A percentile compares a stretch with the other conserved stretches of the same genome.
phyloP scores from a whole-genome alignment of 202 grass and related monocot species.

The Schoenoplectus triqueter region DNA sequence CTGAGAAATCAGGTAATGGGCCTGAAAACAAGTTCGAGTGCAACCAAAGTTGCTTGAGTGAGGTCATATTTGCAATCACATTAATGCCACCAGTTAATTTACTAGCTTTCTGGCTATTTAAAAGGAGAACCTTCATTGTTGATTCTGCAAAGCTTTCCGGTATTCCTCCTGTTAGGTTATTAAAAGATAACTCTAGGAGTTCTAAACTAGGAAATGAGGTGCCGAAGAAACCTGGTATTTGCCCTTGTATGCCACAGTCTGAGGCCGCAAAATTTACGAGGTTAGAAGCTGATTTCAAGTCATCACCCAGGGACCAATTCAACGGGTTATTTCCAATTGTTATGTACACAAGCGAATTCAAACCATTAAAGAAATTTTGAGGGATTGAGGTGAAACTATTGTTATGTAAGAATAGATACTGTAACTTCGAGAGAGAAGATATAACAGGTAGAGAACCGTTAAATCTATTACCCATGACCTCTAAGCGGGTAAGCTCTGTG shows the following conservation, averaged over 20 bases:
- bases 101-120: slow-evolving; percentile 46
- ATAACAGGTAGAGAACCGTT: slow-evolving; percentile 41
- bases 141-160: slow-evolving; percentile 29
- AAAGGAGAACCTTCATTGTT: slow-evolving; percentile 31
- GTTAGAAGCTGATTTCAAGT: slow-evolving; percentile 30
- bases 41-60: slow-evolving; percentile 40
- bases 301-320: slow-evolving; percentile 35
- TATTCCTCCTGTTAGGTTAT: slow-evolving; percentile 42
- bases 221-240: slow-evolving; percentile 40
- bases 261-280: slow-evolving; percentile 46
- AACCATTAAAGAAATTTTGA: slow-evolving; percentile 42
- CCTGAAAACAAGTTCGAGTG: slow-evolving; percentile 49
- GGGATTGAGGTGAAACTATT: slow-evolving; percentile 53
- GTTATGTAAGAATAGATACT: slow-evolving; percentile 40
- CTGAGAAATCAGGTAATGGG: slow-evolving; percentile 42
- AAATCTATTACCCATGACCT: slow-evolving; percentile 42
- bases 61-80: slow-evolving; percentile 42
- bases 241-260: slow-evolving; percentile 35
- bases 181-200: slow-evolving; percentile 40
- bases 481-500: slow-evolving; percentile 40
- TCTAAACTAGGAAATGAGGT: slow-evolving; percentile 37
- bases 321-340: slow-evolving; percentile 48
- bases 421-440: slow-evolving; percentile 39
- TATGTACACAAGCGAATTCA: slow-evolving; percentile 37
- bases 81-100: slow-evolving; percentile 39